Conservation (phyloP, 352 stramenopile genomes). For the Ophiocytium majus region DNA sequence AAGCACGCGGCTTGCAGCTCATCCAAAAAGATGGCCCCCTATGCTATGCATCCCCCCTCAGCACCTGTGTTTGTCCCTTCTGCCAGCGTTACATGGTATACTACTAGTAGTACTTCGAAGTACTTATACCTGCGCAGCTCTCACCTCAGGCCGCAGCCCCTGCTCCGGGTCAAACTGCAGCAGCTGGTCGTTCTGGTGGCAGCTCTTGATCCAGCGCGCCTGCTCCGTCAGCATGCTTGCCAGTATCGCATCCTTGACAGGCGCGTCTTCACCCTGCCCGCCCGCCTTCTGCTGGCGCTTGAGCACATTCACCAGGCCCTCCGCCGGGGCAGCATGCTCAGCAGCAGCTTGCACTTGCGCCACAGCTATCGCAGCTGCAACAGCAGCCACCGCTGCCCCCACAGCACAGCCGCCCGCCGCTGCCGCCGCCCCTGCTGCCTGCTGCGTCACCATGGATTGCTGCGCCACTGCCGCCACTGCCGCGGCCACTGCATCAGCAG, state of each 20-base stretch:
- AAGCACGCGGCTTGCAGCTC: no score
- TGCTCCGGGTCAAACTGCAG: constrained; percentile 1
- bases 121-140: no score
- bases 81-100: no score
- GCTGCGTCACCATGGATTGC: not conserved
- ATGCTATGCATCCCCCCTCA: no score
- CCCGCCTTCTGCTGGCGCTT: not conserved
- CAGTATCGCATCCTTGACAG: not conserved
- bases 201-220: not conserved
- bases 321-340: not conserved
- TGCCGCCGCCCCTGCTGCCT: not conserved
- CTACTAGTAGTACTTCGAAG: not conserved
- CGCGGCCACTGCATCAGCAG: not conserved
- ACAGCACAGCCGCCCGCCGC: not conserved
- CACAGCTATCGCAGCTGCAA: not conserved
- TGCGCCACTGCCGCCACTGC: not conserved
- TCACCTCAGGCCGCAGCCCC: not conserved
- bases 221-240: not conserved
- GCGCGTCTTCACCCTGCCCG: not conserved
- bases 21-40: no score
- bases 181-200: constrained; percentile 13
- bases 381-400: not conserved
- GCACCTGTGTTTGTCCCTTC: no score
- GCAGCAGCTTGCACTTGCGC: not conserved
- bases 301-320: constrained; percentile 6